Conservation (phyloP, 768 basidiomycete genomes). For the Russula brevipes region DNA sequence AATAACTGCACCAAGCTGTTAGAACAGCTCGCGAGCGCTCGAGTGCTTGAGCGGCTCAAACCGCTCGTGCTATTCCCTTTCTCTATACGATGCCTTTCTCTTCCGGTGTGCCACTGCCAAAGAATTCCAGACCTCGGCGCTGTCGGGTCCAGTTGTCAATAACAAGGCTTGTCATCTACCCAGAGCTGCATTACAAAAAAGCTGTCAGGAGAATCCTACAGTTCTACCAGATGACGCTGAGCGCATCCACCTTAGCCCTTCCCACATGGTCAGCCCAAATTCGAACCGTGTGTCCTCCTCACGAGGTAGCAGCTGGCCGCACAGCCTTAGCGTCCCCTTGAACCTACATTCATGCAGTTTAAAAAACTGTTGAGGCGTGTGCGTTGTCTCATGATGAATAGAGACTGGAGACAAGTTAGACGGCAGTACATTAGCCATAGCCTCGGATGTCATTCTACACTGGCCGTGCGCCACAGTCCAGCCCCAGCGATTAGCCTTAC, state of each 20-base stretch:
- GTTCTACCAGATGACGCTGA: not conserved
- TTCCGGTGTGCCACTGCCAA: constrained; percentile 57
- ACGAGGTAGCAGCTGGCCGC: constrained; percentile 55
- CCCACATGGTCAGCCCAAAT: constrained; percentile 67
- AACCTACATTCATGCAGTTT: too few relatives aligned
- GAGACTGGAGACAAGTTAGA: too few relatives aligned
- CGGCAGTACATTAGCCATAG: too few relatives aligned
- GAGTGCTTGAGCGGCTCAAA: too few relatives aligned
- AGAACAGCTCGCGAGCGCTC: too few relatives aligned
- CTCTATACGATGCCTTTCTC: too few relatives aligned
- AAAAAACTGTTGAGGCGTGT: too few relatives aligned
- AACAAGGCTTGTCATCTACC: constrained; percentile 61
- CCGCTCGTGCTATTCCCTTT: too few relatives aligned
- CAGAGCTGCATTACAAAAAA: constrained; percentile 42
- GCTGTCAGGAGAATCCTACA: constrained; percentile 3
- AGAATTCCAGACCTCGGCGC: constrained; percentile 63
- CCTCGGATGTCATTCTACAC: too few relatives aligned
- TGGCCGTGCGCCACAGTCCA: constrained; percentile 72
- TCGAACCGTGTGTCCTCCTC: constrained; percentile 55
- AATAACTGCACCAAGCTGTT: too few relatives aligned
- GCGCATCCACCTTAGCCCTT: constrained; percentile 51
- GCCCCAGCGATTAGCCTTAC: constrained; percentile 68
- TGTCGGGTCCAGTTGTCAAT: constrained; percentile 84
- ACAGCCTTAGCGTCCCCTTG: constrained; percentile 56
- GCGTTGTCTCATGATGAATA: too few relatives aligned